Base-by-base conservation (phyloP, 2,329 filamentous ascomycete species). In the Didymella arachidicola region DNA sequence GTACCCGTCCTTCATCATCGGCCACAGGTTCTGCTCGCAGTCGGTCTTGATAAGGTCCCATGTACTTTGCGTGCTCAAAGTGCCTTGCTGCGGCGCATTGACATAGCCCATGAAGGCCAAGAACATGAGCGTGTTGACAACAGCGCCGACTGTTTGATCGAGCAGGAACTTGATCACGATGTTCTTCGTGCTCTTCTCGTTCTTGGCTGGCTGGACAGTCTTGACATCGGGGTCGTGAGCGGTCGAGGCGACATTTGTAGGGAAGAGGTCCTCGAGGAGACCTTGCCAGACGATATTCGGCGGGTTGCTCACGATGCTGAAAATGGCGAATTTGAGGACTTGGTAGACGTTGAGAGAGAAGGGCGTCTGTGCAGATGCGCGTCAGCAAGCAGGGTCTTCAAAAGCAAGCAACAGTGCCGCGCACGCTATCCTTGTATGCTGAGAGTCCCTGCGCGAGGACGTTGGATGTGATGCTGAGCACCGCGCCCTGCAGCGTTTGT, bases 211-310 rank as follows among this genome's bases (percentile, higher is more conserved):
- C 42, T 75, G 67, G 42, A 70, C 61, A 19, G 60, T 67, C 47
- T 76, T 70, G 49, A 67, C 65, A 41, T 68, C 66, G 57, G 19
- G 69, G 55, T 60, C 53, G 14, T 67, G 60, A 22, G 63, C 53
- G 6, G 68, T 72, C 53, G 78, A 77, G 5, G 79, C 67, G 11
- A 80, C 47, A 77, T 75, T 42, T 0, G 89, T 88, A 0, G 93
- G 93, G 71, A 92, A 96, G 3, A 81, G 78, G 6, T 84, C 80
- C 77, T 97, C 93, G 51, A 97, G 83, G 72, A 85, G 91, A 39
- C 86, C 84, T 82, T 96, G 93, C 93, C 92, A 97, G 68, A 91
- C 73, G 72, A 92, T 91, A 78, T 97, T 97, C 43, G 90, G 90
- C 2, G 93, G 92, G 39, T 88, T 89, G 76, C 84, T 89, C 59